Base-by-base conservation (phyloP, 345 rosid genomes). In the Linum tenue region DNA sequence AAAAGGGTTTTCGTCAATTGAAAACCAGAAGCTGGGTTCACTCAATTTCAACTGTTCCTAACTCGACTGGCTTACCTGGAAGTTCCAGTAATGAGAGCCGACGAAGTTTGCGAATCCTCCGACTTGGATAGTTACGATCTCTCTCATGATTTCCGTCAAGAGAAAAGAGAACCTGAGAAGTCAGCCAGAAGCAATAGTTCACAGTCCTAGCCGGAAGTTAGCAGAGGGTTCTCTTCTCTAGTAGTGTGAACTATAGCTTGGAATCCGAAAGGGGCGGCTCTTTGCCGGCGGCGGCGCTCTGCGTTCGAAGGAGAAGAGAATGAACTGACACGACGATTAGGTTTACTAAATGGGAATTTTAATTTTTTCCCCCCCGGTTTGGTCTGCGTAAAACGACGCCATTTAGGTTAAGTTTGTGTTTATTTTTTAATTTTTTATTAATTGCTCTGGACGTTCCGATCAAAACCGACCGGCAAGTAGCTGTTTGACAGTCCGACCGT, bases 71-170 rank as follows among this genome's bases (percentile, higher is more conserved):
- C 16, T 7, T 42, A 90, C 96, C 96, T 94, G 99, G 72, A 94
- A 86, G 78, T 94, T 94, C 99, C 99, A 90, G 76, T 90, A 90
- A 76, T 94, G 97, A 60, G 99, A 94, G 63, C 99, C 99, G n/a
- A 90, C 60, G 73, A 86, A 94, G 77, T 90, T 88, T 2, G 99
- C 92, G 22, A 84, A 88, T 2, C 85, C 85, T 37, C 99, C 99
- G 5, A 85, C 85, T 80, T 94, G 99, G 58, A 90, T 65, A 35
- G 88, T 88, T 62, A 90, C 84, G 14, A 94, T 76, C 80, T 94
- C 99, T 74, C 89, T 84, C 99, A 94, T 90, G 22, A 42, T 63
- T 62, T 55, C 16, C 16, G 16, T 55, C 5, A 55, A 55, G 58
- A 55, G 12, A 14, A 55, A 22, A 22, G 31, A 22, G 31, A 22